phyloP scores from a whole-genome alignment of 495 filamentous ascomycete genomes.

The Jackrogersella minutella region DNA sequence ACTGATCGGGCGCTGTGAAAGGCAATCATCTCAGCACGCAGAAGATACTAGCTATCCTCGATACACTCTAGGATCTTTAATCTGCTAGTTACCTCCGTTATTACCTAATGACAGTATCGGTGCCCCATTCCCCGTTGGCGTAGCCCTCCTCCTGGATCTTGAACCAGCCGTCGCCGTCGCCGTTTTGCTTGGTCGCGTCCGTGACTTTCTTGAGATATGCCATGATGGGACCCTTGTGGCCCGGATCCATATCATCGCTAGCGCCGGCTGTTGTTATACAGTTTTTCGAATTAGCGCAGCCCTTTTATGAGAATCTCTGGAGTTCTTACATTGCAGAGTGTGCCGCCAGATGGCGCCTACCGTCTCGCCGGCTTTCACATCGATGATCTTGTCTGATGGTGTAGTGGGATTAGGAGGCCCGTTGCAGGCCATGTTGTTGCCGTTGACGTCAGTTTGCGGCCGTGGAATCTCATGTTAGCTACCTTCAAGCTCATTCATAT shows the following conservation, averaged over 20 bases:
- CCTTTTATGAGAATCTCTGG: background rate
- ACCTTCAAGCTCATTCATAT: background rate
- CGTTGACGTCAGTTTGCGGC: slow-evolving; percentile 63
- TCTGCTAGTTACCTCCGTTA: slow-evolving; percentile 54
- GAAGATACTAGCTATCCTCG: slow-evolving; percentile 56
- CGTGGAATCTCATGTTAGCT: slow-evolving; percentile 8
- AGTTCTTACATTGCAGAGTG: slow-evolving; percentile 49
- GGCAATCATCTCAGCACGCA: slow-evolving; percentile 62
- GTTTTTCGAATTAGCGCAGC: background rate
- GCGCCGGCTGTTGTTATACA: slow-evolving; percentile 42
- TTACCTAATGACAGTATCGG: slow-evolving; percentile 53
- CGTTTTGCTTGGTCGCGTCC: slow-evolving; percentile 54
- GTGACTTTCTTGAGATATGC: slow-evolving; percentile 62
- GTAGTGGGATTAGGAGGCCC: slow-evolving; percentile 63
- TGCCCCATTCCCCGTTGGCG: slow-evolving; percentile 53
- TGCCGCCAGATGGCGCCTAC: slow-evolving; percentile 60
- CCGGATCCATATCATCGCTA: slow-evolving; percentile 58
- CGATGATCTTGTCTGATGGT: slow-evolving; percentile 54
- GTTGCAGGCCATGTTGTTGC: slow-evolving; percentile 62
- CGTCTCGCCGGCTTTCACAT: slow-evolving; percentile 58
- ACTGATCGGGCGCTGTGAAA: slow-evolving; percentile 53
- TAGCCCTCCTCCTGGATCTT: slow-evolving; percentile 52
- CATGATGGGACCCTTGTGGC: slow-evolving; percentile 59
- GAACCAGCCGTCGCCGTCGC: slow-evolving; percentile 57
- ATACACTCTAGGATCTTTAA: slow-evolving; percentile 57